Evolutionary conservation across 2,329 filamentous ascomycete species (phyloP).

Genomic region (Blastomyces percursus): DNA sequence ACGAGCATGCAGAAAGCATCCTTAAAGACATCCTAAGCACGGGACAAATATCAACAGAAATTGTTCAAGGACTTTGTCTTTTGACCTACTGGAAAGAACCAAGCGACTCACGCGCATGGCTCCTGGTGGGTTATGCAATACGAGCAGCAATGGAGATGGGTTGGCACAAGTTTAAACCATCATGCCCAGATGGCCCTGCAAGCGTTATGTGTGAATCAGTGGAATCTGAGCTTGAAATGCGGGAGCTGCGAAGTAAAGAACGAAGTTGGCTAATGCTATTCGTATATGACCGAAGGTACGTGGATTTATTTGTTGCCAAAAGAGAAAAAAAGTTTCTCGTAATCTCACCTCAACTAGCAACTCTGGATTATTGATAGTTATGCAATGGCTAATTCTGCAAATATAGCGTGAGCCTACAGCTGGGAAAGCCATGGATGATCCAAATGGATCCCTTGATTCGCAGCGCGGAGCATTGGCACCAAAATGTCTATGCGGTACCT

Average conservation of each 20-base stretch:
- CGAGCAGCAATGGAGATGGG: constrained; percentile 32
- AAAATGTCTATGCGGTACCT: constrained; percentile 20
- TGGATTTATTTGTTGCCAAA: background rate
- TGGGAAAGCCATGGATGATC: constrained; percentile 36
- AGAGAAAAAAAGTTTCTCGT: background rate
- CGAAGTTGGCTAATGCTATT: constrained; percentile 32
- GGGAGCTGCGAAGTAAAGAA: constrained; percentile 27
- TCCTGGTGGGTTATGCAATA: constrained; percentile 32
- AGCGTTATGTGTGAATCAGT: background rate
- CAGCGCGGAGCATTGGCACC: constrained; percentile 28
- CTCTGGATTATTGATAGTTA: background rate
- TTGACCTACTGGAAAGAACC: constrained; percentile 37
- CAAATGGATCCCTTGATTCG: constrained; percentile 30
- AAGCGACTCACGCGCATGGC: constrained; percentile 33
- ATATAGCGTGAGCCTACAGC: constrained; percentile 31
- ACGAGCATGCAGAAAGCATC: constrained; percentile 24
- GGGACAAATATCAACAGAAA: constrained; percentile 31
- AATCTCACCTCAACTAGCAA: background rate
- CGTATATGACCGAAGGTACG: constrained; percentile 33
- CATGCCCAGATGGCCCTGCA: background rate
- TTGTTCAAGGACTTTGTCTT: constrained; percentile 28
- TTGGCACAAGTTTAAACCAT: constrained; percentile 14
- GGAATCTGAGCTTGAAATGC: constrained; percentile 13
- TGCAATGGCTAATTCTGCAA: background rate
- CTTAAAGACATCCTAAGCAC: constrained; percentile 20